Evolutionary conservation across 2,329 filamentous ascomycete genomes (phyloP), one percentile per base, ranked within the genome.

Genomic region (Dactylonectria macrodidyma): DNA sequence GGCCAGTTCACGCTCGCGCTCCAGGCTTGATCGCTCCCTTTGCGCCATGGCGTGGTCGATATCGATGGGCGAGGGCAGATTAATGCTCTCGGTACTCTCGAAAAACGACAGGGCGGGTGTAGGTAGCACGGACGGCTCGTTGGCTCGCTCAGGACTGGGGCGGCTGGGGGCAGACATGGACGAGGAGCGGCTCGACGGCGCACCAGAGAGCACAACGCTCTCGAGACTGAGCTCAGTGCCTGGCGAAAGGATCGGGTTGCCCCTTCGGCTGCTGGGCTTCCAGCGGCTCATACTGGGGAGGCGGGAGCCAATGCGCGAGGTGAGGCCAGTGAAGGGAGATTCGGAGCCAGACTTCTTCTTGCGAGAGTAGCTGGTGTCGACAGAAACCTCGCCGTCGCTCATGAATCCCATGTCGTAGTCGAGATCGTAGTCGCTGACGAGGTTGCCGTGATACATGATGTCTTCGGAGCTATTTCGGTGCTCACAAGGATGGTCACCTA

Each of bases 171-270:
- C 87, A 11, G 93, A 94, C 60, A 93, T 84, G n/a, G 92, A 95
- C 1, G 93, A 95, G 1, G 94, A 93, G 60, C 93, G 89, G 74
- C 93, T 93, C 3, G 94, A 95, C 3, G 91, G 87, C 8, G 90
- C 87, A 56, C 88, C 85, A 2, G 91, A 92, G 19, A 85, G 91
- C 9, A 76, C 73, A 89, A 91, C 90, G 65, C 91, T 93, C 77
- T 97, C 95, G 57, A 97, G 88, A 16, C 90, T 93, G 26, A 95
- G 87, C 76, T 98, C 95, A 48, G 96, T 97, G 69, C 92, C 91
- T 0, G 94, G 92, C 0, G 84, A 86, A 12, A 85, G 81, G 52
- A 84, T 83, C 14, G 82, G 78, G 61, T 83, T 84, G n/a, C 82
- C 78, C 41, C 84, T 83, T 66, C 83, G 84, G 46, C 79, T 80